Percentiles rank a stretch among this genome's conserved stretches.
Conservation (phyloP, 139 green algal species). For the Tetradesmus lagerheimii region DNA sequence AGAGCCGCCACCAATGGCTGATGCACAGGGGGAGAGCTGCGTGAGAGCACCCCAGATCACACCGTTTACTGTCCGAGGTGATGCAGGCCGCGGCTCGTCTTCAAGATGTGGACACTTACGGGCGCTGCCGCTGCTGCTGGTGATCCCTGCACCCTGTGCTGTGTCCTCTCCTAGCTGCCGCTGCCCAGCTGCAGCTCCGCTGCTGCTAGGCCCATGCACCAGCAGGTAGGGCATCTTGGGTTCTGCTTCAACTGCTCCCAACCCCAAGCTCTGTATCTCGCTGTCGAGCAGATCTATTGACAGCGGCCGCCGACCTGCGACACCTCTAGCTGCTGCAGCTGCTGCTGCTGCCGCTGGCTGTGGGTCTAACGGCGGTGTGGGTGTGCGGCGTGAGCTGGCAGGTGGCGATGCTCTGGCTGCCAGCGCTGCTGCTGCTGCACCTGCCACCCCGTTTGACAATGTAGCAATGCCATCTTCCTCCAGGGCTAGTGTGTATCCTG, state of each 20-base stretch:
- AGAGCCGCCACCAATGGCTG: not conserved
- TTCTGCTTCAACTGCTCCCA: not conserved
- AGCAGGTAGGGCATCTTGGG: not conserved
- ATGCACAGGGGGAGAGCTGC: not conserved
- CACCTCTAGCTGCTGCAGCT: not conserved
- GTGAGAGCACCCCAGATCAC: not conserved
- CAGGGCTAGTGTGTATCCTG: not conserved
- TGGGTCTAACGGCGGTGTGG: not conserved
- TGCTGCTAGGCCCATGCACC: not conserved
- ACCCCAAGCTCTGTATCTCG: not conserved
- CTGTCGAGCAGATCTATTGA: not conserved
- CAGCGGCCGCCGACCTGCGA: not conserved
- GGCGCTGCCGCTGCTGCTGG: not conserved
- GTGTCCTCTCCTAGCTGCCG: not conserved
- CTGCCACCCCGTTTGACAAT: conserved; percentile 8
- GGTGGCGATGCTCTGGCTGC: not conserved
- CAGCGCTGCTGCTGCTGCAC: not conserved
- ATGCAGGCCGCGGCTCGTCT: not conserved
- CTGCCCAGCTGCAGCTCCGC: conserved; percentile 7
- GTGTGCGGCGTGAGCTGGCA: not conserved
- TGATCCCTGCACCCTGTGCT: not conserved
- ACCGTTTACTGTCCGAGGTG: not conserved
- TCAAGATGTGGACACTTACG: conserved; percentile 4
- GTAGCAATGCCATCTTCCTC: not conserved
- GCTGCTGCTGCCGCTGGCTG: conserved; percentile 11